These are phyloP conservation scores for Porogramme epimiltina DNA, from an alignment of 1,284 basidiomycete species.

Conservation along the genomic window DNA sequence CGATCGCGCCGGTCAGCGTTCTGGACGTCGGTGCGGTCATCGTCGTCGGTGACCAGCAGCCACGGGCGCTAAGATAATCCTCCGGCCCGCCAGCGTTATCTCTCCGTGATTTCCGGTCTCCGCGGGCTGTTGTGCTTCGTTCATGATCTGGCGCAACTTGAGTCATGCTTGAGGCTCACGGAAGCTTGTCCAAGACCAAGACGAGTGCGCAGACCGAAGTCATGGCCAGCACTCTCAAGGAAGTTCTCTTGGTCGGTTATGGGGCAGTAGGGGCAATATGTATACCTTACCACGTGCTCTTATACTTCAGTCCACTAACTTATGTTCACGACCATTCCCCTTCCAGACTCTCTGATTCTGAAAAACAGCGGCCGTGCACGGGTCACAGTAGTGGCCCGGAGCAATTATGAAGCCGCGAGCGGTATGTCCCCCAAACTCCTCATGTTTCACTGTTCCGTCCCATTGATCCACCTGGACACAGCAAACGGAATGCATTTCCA, in stretches of 20 bases:
- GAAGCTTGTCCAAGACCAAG: too few species aligned
- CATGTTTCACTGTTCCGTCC: neutral
- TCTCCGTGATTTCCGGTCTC: neutral
- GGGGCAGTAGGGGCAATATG: slow-evolving; percentile 62
- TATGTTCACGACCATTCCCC: slow-evolving; percentile 34
- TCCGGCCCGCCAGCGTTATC: too few species aligned
- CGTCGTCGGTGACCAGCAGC: neutral
- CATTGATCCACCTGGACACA: slow-evolving; percentile 17
- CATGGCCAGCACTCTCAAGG: slow-evolving; percentile 34
- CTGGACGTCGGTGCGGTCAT: too few species aligned
- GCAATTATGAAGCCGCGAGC: slow-evolving; percentile 65
- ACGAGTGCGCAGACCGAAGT: neutral
- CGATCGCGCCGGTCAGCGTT: too few species aligned
- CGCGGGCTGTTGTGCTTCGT: too few species aligned
- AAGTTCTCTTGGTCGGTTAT: slow-evolving; percentile 57
- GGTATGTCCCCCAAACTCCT: slow-evolving; percentile 33
- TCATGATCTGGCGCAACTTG: too few species aligned
- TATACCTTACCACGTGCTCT: slow-evolving; percentile 32
- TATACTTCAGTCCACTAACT: too few species aligned
- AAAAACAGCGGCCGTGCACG: slow-evolving; percentile 60
- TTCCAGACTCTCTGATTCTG: slow-evolving; percentile 66
- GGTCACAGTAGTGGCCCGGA: slow-evolving; percentile 77
- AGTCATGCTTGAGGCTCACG: too few species aligned
- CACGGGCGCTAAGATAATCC: neutral
- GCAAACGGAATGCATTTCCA: slow-evolving; percentile 56